Evolutionary conservation across 2,329 filamentous ascomycete species (phyloP).

Genomic region (Rhynchosporium graminicola): DNA sequence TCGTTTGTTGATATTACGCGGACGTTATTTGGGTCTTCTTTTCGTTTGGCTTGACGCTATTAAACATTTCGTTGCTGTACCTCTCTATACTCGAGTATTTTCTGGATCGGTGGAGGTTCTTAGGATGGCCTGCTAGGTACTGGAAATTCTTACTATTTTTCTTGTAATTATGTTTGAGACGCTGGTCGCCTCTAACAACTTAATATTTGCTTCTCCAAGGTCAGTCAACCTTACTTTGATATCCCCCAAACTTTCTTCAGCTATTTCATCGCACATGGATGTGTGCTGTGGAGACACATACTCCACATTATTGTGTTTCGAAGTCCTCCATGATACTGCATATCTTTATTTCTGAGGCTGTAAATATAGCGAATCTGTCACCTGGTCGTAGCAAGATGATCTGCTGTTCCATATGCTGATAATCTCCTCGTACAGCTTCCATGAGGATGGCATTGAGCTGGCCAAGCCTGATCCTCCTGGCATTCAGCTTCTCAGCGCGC

Average conservation of each 20-base stretch:
- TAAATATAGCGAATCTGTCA: conserved; percentile 15
- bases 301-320: background rate
- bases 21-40: conserved; percentile 4
- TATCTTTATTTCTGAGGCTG: background rate
- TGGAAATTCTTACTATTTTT: conserved; percentile 27
- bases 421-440: conserved; percentile 25
- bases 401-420: conserved; percentile 27
- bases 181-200: conserved; percentile 38
- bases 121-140: conserved; percentile 23
- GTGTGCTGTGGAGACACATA: conserved; percentile 6
- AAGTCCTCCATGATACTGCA: conserved; percentile 4
- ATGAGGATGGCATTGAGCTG: conserved; percentile 40
- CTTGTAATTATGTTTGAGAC: conserved; percentile 41
- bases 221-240: conserved; percentile 29
- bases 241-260: background rate
- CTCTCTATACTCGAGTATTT: conserved; percentile 1
- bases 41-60: background rate
- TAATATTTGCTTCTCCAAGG: conserved; percentile 36
- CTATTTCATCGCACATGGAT: conserved; percentile 10
- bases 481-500: conserved; percentile 31
- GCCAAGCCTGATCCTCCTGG: conserved; percentile 36
- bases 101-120: background rate
- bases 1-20: background rate
- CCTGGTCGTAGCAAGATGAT: background rate
- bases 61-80: conserved; percentile 12